These are phyloP conservation scores for Candolleomyces eurysporus DNA, from an alignment of 768 basidiomycete species.

Conservation along the genomic window DNA sequence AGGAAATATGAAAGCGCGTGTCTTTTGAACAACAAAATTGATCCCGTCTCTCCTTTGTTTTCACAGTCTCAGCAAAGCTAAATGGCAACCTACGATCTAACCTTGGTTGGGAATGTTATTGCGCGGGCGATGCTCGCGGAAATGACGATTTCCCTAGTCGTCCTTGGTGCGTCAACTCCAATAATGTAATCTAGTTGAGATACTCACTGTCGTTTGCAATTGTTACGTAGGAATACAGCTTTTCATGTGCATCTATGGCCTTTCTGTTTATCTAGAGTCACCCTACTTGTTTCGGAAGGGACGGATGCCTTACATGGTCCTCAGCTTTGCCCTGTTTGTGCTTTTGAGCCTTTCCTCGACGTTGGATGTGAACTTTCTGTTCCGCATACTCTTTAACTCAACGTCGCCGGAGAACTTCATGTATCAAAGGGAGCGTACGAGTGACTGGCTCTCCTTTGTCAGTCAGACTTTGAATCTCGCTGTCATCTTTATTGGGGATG, in stretches of 20 bases:
- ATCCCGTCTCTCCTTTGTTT: no score
- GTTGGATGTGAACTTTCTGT: background rate
- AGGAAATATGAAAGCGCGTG: no score
- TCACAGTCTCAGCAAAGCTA: background rate
- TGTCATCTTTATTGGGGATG: background rate
- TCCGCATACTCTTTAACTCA: background rate
- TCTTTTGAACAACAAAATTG: no score
- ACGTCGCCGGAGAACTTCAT: constrained; percentile 2
- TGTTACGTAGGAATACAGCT: background rate
- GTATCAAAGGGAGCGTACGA: background rate
- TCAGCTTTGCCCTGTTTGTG: constrained; percentile 1
- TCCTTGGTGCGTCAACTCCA: background rate
- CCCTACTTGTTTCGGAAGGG: background rate
- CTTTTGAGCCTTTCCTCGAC: background rate
- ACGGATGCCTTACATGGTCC: background rate
- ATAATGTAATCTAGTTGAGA: background rate
- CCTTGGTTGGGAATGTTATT: background rate
- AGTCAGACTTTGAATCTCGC: background rate
- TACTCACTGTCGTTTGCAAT: background rate
- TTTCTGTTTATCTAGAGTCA: background rate
- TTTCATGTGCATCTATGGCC: constrained; percentile 8
- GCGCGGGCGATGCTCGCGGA: background rate
- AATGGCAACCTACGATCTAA: background rate
- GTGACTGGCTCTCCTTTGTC: background rate
- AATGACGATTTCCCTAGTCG: background rate